A percentile compares a stretch with the other conserved stretches of the same genome.
Evolutionary conservation across 129 eudicot species (phyloP).

Genomic region (Deinandra increscens): DNA sequence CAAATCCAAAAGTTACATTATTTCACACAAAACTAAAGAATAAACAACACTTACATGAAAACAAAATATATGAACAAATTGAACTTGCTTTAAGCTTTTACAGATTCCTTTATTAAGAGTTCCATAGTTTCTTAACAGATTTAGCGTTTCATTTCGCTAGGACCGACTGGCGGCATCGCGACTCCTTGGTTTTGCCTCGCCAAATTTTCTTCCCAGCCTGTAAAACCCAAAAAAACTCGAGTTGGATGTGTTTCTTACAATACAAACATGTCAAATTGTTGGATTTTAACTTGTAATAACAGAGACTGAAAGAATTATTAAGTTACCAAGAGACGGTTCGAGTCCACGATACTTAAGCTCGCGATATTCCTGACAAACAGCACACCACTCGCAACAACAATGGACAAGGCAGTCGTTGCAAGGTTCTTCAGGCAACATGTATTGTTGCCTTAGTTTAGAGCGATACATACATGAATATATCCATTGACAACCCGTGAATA

Average conservation of each 20-base stretch:
- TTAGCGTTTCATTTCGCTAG: slow-evolving; percentile 52
- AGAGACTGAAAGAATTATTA: background rate
- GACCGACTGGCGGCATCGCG: slow-evolving; percentile 44
- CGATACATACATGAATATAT: slow-evolving; percentile 51
- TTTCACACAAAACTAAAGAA: too few relatives aligned
- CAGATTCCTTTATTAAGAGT: background rate
- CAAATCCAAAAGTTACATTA: too few relatives aligned
- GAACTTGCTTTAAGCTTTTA: too few relatives aligned
- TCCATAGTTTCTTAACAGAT: background rate
- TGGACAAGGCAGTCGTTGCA: slow-evolving; percentile 50
- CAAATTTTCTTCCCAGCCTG: slow-evolving; percentile 61
- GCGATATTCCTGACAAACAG: slow-evolving; percentile 16
- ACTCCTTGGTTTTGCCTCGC: slow-evolving; percentile 37
- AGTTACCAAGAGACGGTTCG: slow-evolving; percentile 9
- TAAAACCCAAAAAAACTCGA: slow-evolving; percentile 9
- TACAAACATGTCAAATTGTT: background rate
- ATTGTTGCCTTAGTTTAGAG: slow-evolving; percentile 43
- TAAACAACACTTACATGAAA: too few relatives aligned
- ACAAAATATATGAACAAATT: too few relatives aligned
- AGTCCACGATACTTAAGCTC: slow-evolving; percentile 12
- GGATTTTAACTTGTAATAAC: slow-evolving; percentile 24
- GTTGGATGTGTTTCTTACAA: background rate
- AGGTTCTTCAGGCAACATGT: slow-evolving; percentile 33
- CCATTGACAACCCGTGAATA: slow-evolving; percentile 39
- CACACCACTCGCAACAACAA: slow-evolving; percentile 48